Evolutionary conservation across 148 eudicot species (phyloP).

Genomic region (Pouteria glomerata): DNA sequence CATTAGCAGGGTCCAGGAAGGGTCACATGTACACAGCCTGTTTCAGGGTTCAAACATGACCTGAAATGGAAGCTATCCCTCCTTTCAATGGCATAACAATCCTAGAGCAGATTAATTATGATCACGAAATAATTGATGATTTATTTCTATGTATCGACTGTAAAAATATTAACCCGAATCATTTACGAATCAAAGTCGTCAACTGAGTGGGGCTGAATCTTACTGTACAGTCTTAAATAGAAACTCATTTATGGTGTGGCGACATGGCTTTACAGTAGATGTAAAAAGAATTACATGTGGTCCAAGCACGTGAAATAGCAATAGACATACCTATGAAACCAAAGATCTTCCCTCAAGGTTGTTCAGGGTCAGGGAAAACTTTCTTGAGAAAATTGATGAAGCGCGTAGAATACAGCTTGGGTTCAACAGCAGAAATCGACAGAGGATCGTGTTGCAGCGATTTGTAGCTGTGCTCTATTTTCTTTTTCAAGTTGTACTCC

Average conservation of each 20-base stretch:
- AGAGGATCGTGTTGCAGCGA: constrained; percentile 56
- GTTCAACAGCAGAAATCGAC: constrained; percentile 72
- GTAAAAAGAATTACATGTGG: constrained; percentile 5
- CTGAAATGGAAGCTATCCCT: no score
- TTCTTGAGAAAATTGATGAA: constrained; percentile 62
- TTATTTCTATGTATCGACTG: background rate
- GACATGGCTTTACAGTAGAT: background rate
- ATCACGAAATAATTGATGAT: constrained; percentile 2
- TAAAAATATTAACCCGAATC: no score
- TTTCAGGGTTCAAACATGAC: no score
- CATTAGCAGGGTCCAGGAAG: no score
- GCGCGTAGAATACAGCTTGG: constrained; percentile 62
- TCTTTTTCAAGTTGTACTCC: constrained; percentile 77
- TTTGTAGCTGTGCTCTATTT: constrained; percentile 66
- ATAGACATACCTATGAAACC: constrained; percentile 5
- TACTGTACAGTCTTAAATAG: constrained; percentile 1
- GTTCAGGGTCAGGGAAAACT: constrained; percentile 62
- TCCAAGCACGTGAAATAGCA: constrained; percentile 3
- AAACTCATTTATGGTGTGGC: no score
- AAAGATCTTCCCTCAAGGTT: constrained; percentile 13
- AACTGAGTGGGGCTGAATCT: no score
- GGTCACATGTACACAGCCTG: no score
- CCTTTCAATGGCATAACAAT: no score
- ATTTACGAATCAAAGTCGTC: background rate
- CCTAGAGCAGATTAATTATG: no score